Evolutionary conservation across 352 stramenopile genomes (phyloP), one percentile per base, ranked within the genome.

Genomic region (Phytophthora palmivora): DNA sequence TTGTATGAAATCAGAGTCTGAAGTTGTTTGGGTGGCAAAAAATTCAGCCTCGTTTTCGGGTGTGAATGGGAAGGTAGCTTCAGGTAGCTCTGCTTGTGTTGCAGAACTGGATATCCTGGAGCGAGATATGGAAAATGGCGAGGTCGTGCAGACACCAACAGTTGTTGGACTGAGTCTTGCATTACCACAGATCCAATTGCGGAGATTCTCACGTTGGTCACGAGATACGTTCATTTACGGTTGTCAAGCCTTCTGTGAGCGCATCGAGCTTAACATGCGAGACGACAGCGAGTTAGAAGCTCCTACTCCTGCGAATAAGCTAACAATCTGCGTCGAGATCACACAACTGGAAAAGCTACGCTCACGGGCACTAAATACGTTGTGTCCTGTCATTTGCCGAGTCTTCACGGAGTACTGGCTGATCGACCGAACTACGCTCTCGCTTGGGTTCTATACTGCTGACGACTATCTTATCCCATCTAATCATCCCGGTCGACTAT

Each of bases 361-460:
- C 2, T 73, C 70, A 0, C 70, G 69, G 16, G 57, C 63, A 8
- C 34, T 84, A 12, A 87, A 87, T 58, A 64, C 39, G n/a, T 41
- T 92, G 5, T 78, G 76, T 6, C 84, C 87, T 0, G 72, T 88
- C 8, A 66, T 88, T 8, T 93, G 84, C 15, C 72, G 82, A 32
- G 77, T 95, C 12, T 95, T 87, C 51, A 87, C 72, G 6, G 84
- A 95, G 48, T 95, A 94, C 60, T 95, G 87, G 87, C 54, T 95
- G 38, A 89, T 95, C 45, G 84, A 95, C 51, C 82, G 87, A 22
- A 92, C 87, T 14, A 85, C 74, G 22, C 62, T 95, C 2, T 87
- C 72, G 6, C 78, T 95, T 7, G 70, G 76, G 11, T 91, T 90
- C 53, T 85, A 90, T 44, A 91, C 84, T 6, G 72, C 70, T 2